A percentile compares a stretch with the other conserved stretches of the same genome.
These are phyloP conservation scores for Aspergillus sergii DNA, from an alignment of 2,329 filamentous ascomycete genomes.

Conservation along the genomic window DNA sequence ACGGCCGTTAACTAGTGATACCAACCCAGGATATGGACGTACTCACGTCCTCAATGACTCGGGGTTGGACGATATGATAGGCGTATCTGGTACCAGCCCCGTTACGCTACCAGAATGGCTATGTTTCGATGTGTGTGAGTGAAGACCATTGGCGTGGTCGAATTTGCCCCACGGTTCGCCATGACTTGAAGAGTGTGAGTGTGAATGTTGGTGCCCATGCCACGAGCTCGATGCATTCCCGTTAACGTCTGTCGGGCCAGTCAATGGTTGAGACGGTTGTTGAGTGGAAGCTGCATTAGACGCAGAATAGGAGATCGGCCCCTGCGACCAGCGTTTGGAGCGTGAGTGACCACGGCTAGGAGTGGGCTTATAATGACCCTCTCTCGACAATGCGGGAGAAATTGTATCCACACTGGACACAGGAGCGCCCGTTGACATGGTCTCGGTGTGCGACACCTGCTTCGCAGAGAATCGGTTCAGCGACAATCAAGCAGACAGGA, in stretches of 20 bases:
- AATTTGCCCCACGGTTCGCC: not conserved
- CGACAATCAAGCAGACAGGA: conserved; percentile 14
- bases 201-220: conserved; percentile 39
- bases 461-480: conserved; percentile 7
- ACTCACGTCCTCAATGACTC: conserved; percentile 7
- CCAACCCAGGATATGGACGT: not conserved
- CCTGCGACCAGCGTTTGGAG: conserved; percentile 33
- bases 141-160: conserved; percentile 3
- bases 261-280: conserved; percentile 21
- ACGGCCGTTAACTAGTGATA: conserved; percentile 2
- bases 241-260: conserved; percentile 23
- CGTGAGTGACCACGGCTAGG: conserved; percentile 39
- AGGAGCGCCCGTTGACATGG: conserved; percentile 38
- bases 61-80: not conserved
- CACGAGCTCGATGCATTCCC: conserved; percentile 28
- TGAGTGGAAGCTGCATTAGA: conserved; percentile 21
- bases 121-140: conserved; percentile 8
- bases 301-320: conserved; percentile 27
- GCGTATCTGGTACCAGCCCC: conserved; percentile 1
- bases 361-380: conserved; percentile 31
- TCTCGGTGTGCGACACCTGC: conserved; percentile 19
- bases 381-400: conserved; percentile 25
- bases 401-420: conserved; percentile 33
- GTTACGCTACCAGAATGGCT: conserved; percentile 7
- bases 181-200: conserved; percentile 33